Base-by-base conservation (phyloP, 1,284 basidiomycete species). In the Cryptococcus jaspeensis region DNA sequence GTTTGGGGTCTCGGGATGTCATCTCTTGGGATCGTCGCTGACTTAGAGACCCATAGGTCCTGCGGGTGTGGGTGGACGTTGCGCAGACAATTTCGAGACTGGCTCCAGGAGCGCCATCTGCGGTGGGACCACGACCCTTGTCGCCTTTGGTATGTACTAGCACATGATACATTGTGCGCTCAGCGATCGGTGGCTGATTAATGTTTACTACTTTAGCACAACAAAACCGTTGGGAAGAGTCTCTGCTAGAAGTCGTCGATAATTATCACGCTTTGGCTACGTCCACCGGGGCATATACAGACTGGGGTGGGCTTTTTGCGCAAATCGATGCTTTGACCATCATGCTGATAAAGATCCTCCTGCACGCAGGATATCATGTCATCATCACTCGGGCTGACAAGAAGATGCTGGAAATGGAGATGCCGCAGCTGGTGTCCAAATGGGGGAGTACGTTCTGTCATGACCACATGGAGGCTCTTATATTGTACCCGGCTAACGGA, bases 91-190 rank as follows among this genome's bases (percentile, higher is more conserved):
- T 40, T 63, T 60, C 44, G 50, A 52, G 38, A 60, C 61, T 9
- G 61, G 61, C 0, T 50, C 50, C 8, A 44, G 44, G 13, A 41
- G 50, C 13, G 59, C 61, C 8, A 50, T 63, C 16, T 55, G 50
- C 35, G 61, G 61, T 15, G 61, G 61, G 12, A 63, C 61, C n/a
- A 63, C 61, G 5, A 63, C 61, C 18, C 48, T 63, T 16, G 40
- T 62, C 23, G 41, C 58, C 3, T 62, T 62, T 23, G 61, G 52
- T 7, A 52, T n/a, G n/a, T n/a, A n/a, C n/a, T n/a, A n/a, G n/a
- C n/a, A n/a, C n/a, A n/a, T n/a, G n/a, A n/a, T n/a, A n/a, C n/a
- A n/a, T n/a, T n/a, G n/a, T n/a, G n/a, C n/a, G n/a, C n/a, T n/a
- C n/a, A n/a, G n/a, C n/a, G n/a, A n/a, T n/a, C n/a, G n/a, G n/a